A percentile compares a stretch with the other conserved stretches of the same genome.
Evolutionary conservation across 2,329 filamentous ascomycete species (phyloP).

Genomic region (Colletotrichum brevisporum): DNA sequence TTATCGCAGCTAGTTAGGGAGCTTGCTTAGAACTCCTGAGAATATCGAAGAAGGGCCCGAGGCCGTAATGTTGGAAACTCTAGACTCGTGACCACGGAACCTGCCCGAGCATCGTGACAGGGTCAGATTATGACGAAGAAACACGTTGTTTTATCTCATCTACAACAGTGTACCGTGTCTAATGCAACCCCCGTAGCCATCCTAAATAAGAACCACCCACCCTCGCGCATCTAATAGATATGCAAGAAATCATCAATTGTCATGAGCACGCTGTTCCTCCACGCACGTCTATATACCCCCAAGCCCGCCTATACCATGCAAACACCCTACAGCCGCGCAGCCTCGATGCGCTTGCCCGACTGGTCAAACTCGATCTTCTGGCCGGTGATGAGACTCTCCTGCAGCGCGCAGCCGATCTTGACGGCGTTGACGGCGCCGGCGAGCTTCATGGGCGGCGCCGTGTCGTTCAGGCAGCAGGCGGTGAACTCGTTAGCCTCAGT

Average conservation of each 20-base stretch:
- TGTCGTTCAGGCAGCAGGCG: conserved; percentile 69
- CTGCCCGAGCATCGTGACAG: neutral
- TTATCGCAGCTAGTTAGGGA: neutral
- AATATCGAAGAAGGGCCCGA: neutral
- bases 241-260: conserved; percentile 2
- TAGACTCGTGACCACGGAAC: conserved; percentile 17
- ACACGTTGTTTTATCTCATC: conserved; percentile 9
- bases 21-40: neutral
- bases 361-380: conserved; percentile 73
- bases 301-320: conserved; percentile 46
- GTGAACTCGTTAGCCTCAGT: conserved; percentile 75
- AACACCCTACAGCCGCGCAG: conserved; percentile 43
- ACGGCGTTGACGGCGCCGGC: conserved; percentile 71
- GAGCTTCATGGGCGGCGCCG: conserved; percentile 68
- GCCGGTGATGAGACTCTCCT: conserved; percentile 68
- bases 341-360: conserved; percentile 59
- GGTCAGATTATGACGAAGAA: conserved; percentile 24
- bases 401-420: conserved; percentile 72
- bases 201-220: neutral
- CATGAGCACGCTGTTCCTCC: conserved; percentile 4
- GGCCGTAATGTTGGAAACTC: neutral
- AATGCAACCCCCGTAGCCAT: neutral
- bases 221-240: conserved; percentile 7
- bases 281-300: conserved; percentile 10
- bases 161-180: neutral